Evolutionary conservation across 2,329 filamentous ascomycete species (phyloP).

Genomic region (Penicillium rolfsii): DNA sequence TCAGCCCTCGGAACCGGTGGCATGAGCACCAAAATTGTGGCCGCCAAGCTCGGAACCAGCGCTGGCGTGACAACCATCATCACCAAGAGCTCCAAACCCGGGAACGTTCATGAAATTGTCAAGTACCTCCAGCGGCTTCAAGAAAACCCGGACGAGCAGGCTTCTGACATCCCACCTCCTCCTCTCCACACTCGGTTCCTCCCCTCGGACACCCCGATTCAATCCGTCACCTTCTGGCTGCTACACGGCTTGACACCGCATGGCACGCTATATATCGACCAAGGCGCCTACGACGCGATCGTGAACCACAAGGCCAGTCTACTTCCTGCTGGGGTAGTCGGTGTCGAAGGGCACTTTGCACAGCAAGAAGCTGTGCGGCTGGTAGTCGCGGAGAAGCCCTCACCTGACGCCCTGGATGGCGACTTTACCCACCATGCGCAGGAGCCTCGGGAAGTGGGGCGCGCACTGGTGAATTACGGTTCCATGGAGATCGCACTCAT

Average conservation of each 20-base stretch:
- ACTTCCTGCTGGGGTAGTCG: slow-evolving; percentile 86
- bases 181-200: slow-evolving; percentile 92
- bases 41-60: slow-evolving; percentile 86
- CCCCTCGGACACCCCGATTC: slow-evolving; percentile 79
- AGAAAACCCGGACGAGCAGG: slow-evolving; percentile 29
- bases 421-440: slow-evolving; percentile 44
- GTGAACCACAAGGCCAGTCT: slow-evolving; percentile 77
- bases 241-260: slow-evolving; percentile 88
- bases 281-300: slow-evolving; percentile 81
- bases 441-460: slow-evolving; percentile 72
- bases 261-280: slow-evolving; percentile 89
- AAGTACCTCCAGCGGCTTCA: slow-evolving; percentile 72
- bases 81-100: slow-evolving; percentile 88
- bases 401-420: slow-evolving; percentile 45
- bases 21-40: slow-evolving; percentile 97
- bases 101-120: slow-evolving; percentile 87
- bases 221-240: slow-evolving; percentile 96
- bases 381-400: slow-evolving; percentile 71
- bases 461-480: slow-evolving; percentile 92
- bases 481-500: slow-evolving; percentile 80
- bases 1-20: slow-evolving; percentile 90
- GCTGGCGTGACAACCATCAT: slow-evolving; percentile 96
- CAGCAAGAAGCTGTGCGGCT: slow-evolving; percentile 91
- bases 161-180: slow-evolving; percentile 49
- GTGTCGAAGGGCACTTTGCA: slow-evolving; percentile 83